phyloP scores from a whole-genome alignment of 2,329 filamentous ascomycete species.

The Rosellinia necatrix region DNA sequence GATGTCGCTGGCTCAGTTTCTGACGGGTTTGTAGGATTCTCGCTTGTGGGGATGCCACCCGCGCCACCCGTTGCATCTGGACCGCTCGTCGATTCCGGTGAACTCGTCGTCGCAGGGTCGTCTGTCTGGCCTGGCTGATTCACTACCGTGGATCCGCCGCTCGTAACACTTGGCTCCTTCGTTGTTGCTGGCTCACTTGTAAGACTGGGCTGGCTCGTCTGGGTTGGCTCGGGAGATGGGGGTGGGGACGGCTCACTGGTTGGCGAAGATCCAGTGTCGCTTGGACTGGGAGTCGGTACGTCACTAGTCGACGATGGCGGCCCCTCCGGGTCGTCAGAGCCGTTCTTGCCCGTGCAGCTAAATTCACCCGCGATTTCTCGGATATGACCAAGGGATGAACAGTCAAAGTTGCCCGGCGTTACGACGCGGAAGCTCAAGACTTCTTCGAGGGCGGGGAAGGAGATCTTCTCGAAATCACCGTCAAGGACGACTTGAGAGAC shows the following conservation, averaged over 20 bases:
- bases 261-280: not conserved
- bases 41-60: not conserved
- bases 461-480: conserved; percentile 4
- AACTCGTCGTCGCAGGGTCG: not conserved
- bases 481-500: conserved; percentile 3
- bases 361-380: conserved; percentile 8
- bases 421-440: conserved; percentile 3
- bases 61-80: not conserved
- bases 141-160: too few species aligned
- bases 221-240: not conserved
- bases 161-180: not conserved
- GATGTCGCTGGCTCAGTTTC: not conserved
- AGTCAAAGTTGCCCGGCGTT: conserved; percentile 2
- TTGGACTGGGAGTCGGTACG: not conserved
- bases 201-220: not conserved
- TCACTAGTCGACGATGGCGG: not conserved
- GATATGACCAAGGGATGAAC: conserved; percentile 11
- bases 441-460: conserved; percentile 10
- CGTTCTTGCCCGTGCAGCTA: not conserved
- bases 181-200: not conserved
- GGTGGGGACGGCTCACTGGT: not conserved
- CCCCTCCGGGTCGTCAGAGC: not conserved
- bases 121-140: not conserved
- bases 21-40: not conserved
- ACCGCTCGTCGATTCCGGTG: not conserved